Conservation (phyloP, 2,329 filamentous ascomycete genomes). For the Plectosphaerella cucumerina region DNA sequence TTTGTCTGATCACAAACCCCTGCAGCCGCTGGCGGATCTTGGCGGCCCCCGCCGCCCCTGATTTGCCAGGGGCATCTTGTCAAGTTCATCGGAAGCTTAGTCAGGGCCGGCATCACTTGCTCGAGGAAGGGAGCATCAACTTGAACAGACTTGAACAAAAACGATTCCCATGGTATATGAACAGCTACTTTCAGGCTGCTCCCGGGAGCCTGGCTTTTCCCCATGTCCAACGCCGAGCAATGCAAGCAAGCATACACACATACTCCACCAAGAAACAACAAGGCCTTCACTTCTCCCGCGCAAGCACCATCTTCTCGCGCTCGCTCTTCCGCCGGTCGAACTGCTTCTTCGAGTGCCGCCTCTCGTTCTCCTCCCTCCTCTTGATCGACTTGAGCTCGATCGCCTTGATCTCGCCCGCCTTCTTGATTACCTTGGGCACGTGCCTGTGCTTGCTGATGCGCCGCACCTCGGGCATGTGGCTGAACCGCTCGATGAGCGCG, state of each 20-base stretch:
- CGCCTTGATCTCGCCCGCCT: conserved; percentile 89
- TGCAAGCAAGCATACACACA: conserved; percentile 7
- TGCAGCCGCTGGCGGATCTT: background rate
- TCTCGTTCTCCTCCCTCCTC: conserved; percentile 88
- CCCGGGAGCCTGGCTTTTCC: background rate
- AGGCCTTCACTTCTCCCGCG: conserved; percentile 46
- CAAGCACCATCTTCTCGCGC: conserved; percentile 89
- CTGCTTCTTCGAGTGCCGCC: conserved; percentile 85
- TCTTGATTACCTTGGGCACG: conserved; percentile 89
- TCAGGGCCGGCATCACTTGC: no score
- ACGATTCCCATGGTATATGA: background rate
- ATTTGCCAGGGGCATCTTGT: background rate
- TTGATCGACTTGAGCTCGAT: conserved; percentile 87
- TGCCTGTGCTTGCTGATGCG: conserved; percentile 90
- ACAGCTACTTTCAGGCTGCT: background rate
- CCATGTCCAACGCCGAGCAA: conserved; percentile 12
- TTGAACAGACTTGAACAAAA: no score
- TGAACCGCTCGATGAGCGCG: conserved; percentile 75
- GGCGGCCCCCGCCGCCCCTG: background rate
- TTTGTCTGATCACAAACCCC: background rate
- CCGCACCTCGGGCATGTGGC: conserved; percentile 93
- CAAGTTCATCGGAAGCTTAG: no score
- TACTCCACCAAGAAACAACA: background rate
- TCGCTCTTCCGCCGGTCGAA: conserved; percentile 69
- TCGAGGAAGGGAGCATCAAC: no score